These are phyloP conservation scores for Blumeriella jaapii DNA, from an alignment of 2,329 filamentous ascomycete species.

Conservation along the genomic window DNA sequence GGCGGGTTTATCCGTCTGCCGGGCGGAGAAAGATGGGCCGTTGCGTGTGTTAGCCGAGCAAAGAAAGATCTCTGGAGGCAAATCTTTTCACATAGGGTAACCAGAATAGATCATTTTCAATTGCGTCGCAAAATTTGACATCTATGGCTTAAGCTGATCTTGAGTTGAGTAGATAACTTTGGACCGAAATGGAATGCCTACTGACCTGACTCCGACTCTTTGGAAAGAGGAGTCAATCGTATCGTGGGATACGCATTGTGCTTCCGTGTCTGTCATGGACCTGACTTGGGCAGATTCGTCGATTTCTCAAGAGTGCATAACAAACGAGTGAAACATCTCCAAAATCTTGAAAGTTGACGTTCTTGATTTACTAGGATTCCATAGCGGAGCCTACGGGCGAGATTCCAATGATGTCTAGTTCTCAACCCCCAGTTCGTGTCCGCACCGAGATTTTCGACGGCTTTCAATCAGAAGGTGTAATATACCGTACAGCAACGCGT, in stretches of 20 bases:
- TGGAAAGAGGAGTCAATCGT: slow-evolving; percentile 27
- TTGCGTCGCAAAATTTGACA: no score
- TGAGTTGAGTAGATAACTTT: no score
- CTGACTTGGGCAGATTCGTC: slow-evolving; percentile 25
- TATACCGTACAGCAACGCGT: slow-evolving; percentile 21
- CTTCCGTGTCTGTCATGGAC: slow-evolving; percentile 27
- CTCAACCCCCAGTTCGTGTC: slow-evolving; percentile 17
- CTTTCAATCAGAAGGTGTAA: no score
- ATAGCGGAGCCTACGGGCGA: slow-evolving; percentile 8
- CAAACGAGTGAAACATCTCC: slow-evolving; percentile 25
- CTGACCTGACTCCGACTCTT: slow-evolving; percentile 25
- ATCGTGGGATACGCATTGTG: slow-evolving; percentile 28
- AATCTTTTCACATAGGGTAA: no score
- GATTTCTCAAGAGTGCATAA: slow-evolving; percentile 26
- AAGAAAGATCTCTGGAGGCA: no score
- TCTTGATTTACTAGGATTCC: slow-evolving; percentile 13
- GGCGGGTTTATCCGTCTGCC: no score
- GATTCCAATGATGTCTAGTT: slow-evolving; percentile 18
- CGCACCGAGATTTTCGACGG: slow-evolving; percentile 12
- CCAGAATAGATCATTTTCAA: no score
- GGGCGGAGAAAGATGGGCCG: no score
- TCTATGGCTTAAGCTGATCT: no score
- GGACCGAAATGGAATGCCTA: no score
- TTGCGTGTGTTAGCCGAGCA: no score
- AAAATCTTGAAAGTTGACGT: slow-evolving; percentile 21